Base-by-base conservation (phyloP, 2,329 filamentous ascomycete species). In the Exophiala sideris region DNA sequence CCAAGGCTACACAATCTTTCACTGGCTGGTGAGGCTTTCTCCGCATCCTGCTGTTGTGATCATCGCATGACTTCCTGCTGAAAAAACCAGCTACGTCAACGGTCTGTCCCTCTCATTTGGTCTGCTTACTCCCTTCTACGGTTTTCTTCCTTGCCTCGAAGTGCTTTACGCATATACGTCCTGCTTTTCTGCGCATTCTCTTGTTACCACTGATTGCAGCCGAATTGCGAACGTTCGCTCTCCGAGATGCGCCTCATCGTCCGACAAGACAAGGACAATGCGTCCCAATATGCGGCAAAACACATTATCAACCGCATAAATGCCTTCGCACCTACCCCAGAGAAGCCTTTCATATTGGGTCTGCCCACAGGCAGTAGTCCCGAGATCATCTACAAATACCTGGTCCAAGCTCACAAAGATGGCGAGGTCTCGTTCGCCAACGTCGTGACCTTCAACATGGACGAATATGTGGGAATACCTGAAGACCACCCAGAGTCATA, bases 361-460 rank as follows among this genome's bases (percentile, higher is more conserved):
- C 78, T 95, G 45, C 89, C 89, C 8, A 95, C 89, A 1, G 89
- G 89, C 50, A 91, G 87, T 65, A 91, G 86, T 59, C 89, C 89
- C 2, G 81, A 91, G 57, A 79, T 82, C 48, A 84, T 94, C 61
- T 95, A 95, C 75, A 83, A 84, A 69, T 79, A 85, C 62, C 80
- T 95, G 21, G 89, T 94, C 45, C 65, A 74, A 60, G 67, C 68
- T 35, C 66, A 72, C 64, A 70, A 71, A 54, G 66, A 68, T 36
- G 66, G 62, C 48, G 68, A 89, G 67, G 85, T 95, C 66, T 92
- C 89, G 1, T 95, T 95, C 70, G 85, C 86, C 67, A 83, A 95
- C 86, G 88, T 95, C 66, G 82, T 94, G 67, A 95, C 89, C 21
- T 95, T 95, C 79, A 94, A 94, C 73, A 94, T 94, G 89, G 89